Base-by-base conservation (phyloP, 805 yeast genomes). In the Metschnikowia aberdeeniae region DNA sequence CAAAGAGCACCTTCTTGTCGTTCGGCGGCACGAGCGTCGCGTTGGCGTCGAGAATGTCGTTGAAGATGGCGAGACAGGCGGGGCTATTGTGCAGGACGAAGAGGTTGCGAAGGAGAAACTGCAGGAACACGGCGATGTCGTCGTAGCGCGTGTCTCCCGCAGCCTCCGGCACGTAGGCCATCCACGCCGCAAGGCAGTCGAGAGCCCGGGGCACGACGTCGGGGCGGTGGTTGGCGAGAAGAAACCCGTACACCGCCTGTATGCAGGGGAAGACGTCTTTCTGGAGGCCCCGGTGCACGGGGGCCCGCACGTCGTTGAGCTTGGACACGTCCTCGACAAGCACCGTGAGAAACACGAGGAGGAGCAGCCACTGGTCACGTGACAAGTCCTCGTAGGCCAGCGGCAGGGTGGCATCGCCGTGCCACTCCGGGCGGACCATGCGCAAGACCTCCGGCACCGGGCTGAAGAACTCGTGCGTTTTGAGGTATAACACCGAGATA, bases 271-370 rank as follows among this genome's bases (percentile, higher is more conserved):
- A 76, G 0, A 77, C 31, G 10, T 63, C 46, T 0, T 54, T 48
- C 26, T 67, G 72, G 1, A 80, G 61, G 1, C 55, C 36, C 13
- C 61, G 56, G 53, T 80, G 81, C 12, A 76, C 58, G 1, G 58
- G 46, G 1, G 62, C 47, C 45, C 45, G 45, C 20, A 40, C 43
- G 6, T 53, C 50, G 67, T 48, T 57, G 13, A 36, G 58, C 49
- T 74, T 77, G 29, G 66, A 54, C 9, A 76, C 53, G 43, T 82
- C 86, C 51, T 81, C 86, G 1, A 71, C 73, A 0, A 79, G 46
- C 6, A 76, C 76, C 10, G 81, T 67, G 3, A 73, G 62, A 36
- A 77, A 72, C 1, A 60, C 43, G 14, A 66, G 49, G 20, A 63
- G 33, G 3, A 66, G 39, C 5, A 17, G 22, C 42, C 42, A 39